Conservation (phyloP, 768 basidiomycete genomes). For the Kwoniella sp. region DNA sequence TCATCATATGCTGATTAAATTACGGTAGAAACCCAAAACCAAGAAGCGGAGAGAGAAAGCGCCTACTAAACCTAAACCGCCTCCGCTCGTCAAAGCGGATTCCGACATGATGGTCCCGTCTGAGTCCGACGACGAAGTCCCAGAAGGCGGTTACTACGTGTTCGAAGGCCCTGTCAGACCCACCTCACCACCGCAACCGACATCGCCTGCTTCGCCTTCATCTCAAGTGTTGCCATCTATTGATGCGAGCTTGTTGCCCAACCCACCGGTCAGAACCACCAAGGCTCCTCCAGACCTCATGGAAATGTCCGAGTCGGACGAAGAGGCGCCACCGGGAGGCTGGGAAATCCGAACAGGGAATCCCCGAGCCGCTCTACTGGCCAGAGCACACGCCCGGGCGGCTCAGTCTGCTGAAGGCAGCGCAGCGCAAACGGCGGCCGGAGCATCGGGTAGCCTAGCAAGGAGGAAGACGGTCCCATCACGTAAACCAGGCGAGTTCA, state of each 20-base stretch:
- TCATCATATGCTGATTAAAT: neutral
- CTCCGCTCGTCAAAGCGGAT: slow-evolving; percentile 47
- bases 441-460: neutral
- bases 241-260: slow-evolving; percentile 21
- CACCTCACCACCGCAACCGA: slow-evolving; percentile 1
- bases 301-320: slow-evolving; percentile 49
- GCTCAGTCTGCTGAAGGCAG: neutral
- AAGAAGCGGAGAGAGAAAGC: slow-evolving; percentile 32
- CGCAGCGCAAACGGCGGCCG: neutral
- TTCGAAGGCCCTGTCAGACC: slow-evolving; percentile 29
- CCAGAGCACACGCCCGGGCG: slow-evolving; percentile 12
- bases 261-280: slow-evolving; percentile 14
- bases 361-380: slow-evolving; percentile 27
- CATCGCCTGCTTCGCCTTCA: slow-evolving; percentile 12
- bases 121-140: slow-evolving; percentile 56
- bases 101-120: slow-evolving; percentile 52
- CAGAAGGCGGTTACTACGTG: slow-evolving; percentile 52
- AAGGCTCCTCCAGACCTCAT: slow-evolving; percentile 22
- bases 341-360: slow-evolving; percentile 39
- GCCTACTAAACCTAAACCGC: slow-evolving; percentile 14
- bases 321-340: slow-evolving; percentile 44
- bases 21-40: slow-evolving; percentile 21
- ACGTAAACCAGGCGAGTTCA: slow-evolving; percentile 9
- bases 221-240: slow-evolving; percentile 7
- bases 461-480: slow-evolving; percentile 30